Conservation (phyloP, 2,329 filamentous ascomycete genomes). For the Zarea fungicola region DNA sequence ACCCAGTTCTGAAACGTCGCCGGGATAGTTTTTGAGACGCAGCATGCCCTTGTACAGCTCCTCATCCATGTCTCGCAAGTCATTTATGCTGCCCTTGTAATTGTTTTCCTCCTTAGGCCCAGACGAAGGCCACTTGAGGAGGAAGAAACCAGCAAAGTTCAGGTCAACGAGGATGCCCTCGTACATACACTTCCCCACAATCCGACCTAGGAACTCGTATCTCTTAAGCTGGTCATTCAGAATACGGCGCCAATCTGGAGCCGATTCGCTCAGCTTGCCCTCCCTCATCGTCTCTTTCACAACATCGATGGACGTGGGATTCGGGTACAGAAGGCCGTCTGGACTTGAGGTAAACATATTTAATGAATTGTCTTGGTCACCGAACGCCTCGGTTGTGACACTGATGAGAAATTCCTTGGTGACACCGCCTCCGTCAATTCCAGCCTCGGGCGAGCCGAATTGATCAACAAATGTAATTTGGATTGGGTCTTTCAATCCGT, state of each 20-base stretch:
- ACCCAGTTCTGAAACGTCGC: conserved; percentile 64
- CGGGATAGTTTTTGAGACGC: conserved; percentile 77
- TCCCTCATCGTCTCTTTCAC: conserved; percentile 52
- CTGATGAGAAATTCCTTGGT: conserved; percentile 96
- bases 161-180: conserved; percentile 94
- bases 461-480: conserved; percentile 95
- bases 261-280: conserved; percentile 46
- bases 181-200: conserved; percentile 95
- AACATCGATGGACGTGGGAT: conserved; percentile 71
- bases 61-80: conserved; percentile 86
- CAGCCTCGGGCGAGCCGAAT: conserved; percentile 80
- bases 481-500: conserved; percentile 87
- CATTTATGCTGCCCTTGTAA: conserved; percentile 91
- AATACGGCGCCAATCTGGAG: conserved; percentile 50
- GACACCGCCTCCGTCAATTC: conserved; percentile 94
- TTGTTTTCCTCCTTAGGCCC: conserved; percentile 58
- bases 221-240: conserved; percentile 60
- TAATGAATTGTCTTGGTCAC: conserved; percentile 35
- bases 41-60: conserved; percentile 82
- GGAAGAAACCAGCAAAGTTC: conserved; percentile 89
- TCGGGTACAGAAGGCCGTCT: conserved; percentile 82
- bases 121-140: conserved; percentile 87
- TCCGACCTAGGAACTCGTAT: conserved; percentile 87
- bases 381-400: conserved; percentile 80
- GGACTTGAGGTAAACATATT: conserved; percentile 78